Conservation (phyloP, 1,284 basidiomycete genomes). For the Dichomitus squalens region DNA sequence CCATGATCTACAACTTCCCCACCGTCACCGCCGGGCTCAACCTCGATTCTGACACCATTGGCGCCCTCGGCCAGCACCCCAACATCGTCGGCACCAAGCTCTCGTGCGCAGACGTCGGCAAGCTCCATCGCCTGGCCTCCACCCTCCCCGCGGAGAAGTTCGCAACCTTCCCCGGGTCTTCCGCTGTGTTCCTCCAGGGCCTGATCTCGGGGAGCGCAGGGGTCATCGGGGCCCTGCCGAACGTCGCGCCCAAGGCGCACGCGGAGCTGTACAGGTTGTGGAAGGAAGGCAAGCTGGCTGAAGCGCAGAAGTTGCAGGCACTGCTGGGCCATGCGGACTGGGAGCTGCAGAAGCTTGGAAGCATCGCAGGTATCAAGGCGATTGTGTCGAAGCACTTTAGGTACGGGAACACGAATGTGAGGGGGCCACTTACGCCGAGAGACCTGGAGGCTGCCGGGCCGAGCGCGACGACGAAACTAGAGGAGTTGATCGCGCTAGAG, state of each 20-base stretch:
- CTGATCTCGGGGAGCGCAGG: slow-evolving; percentile 71
- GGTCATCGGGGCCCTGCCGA: slow-evolving; percentile 75
- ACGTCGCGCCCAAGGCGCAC: slow-evolving; percentile 79
- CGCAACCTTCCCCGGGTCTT: slow-evolving; percentile 65
- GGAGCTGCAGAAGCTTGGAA: slow-evolving; percentile 71
- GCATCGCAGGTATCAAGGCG: slow-evolving; percentile 72
- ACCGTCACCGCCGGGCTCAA: slow-evolving; percentile 82
- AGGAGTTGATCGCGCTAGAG: slow-evolving; percentile 67
- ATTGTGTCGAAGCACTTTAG: slow-evolving; percentile 70
- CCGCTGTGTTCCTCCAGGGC: slow-evolving; percentile 69
- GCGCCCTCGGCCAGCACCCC: slow-evolving; percentile 73
- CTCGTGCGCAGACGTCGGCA: slow-evolving; percentile 85
- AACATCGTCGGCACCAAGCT: slow-evolving; percentile 91
- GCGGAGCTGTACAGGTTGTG: slow-evolving; percentile 60
- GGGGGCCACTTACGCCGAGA: slow-evolving; percentile 59
- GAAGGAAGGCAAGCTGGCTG: slow-evolving; percentile 57
- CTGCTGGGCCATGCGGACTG: slow-evolving; percentile 75
- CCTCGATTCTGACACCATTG: slow-evolving; percentile 82
- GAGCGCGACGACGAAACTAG: slow-evolving; percentile 38
- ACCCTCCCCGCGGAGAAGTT: slow-evolving; percentile 54
- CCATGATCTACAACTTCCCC: slow-evolving; percentile 93
- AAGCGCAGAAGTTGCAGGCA: slow-evolving; percentile 73
- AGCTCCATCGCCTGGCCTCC: slow-evolving; percentile 75
- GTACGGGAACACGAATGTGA: slow-evolving; percentile 61
- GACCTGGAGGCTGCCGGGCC: slow-evolving; percentile 41